These are phyloP conservation scores for Paraleonurus japonicus DNA, from an alignment of 257 asterid species.

Conservation along the genomic window DNA sequence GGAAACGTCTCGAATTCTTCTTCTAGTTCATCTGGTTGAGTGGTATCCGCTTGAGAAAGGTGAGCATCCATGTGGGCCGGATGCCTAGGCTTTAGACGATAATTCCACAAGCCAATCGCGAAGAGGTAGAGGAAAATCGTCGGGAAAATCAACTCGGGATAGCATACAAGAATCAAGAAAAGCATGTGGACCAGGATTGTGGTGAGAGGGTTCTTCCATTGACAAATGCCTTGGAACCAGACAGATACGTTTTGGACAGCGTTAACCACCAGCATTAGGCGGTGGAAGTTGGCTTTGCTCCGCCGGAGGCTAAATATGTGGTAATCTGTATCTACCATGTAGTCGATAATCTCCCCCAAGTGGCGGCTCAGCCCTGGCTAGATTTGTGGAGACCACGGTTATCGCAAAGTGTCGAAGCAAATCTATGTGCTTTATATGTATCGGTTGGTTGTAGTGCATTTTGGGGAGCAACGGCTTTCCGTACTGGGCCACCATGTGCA, in stretches of 20 bases:
- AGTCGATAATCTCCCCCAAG: constrained; percentile 74
- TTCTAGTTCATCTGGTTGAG: constrained; percentile 65
- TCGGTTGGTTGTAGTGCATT: constrained; percentile 82
- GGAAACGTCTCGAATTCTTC: constrained; percentile 90
- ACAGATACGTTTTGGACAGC: constrained; percentile 40
- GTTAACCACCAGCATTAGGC: constrained; percentile 62
- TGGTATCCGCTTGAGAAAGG: constrained; percentile 75
- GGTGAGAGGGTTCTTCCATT: constrained; percentile 81
- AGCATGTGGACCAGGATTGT: constrained; percentile 72
- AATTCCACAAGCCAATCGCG: constrained; percentile 85
- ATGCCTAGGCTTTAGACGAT: constrained; percentile 59
- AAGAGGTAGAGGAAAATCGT: constrained; percentile 89
- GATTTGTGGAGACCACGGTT: constrained; percentile 58
- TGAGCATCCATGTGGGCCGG: constrained; percentile 91
- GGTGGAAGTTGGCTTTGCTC: constrained; percentile 85
- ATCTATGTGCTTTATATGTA: constrained; percentile 76
- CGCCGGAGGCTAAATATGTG: constrained; percentile 80
- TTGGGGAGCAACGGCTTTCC: constrained; percentile 91
- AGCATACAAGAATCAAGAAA: constrained; percentile 74
- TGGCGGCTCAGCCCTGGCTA: constrained; percentile 84
- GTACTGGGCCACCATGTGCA: constrained; percentile 71
- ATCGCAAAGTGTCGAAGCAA: constrained; percentile 82
- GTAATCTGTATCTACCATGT: constrained; percentile 80
- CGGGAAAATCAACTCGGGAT: constrained; percentile 77
- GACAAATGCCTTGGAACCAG: constrained; percentile 72